phyloP scores from a whole-genome alignment of 495 filamentous ascomycete species.

The Thozetella sp. region DNA sequence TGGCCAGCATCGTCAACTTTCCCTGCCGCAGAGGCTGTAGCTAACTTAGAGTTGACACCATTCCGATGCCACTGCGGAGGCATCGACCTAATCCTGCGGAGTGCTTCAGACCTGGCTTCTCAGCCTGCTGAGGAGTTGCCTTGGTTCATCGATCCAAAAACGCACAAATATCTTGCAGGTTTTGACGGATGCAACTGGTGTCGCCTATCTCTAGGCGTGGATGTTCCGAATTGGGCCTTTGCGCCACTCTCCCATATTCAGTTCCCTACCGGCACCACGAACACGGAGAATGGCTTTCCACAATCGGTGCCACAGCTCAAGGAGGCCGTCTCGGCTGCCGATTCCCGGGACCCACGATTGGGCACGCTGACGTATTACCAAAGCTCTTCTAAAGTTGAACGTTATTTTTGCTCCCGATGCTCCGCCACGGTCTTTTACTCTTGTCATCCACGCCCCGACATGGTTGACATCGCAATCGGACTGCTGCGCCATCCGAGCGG shows the following conservation, averaged over 20 bases:
- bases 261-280: too few species aligned
- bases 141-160: constrained; percentile 41
- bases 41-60: constrained; percentile 22
- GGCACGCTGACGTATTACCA: constrained; percentile 48
- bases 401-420: constrained; percentile 56
- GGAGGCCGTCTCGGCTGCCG: constrained; percentile 10
- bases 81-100: constrained; percentile 34
- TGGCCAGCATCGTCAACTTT: background rate
- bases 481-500: constrained; percentile 49
- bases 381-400: constrained; percentile 42
- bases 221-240: constrained; percentile 49
- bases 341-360: constrained; percentile 26
- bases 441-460: constrained; percentile 34
- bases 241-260: constrained; percentile 19
- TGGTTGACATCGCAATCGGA: constrained; percentile 54
- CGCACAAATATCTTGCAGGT: constrained; percentile 37
- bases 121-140: constrained; percentile 14
- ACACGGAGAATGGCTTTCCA: constrained; percentile 18
- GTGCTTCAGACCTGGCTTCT: constrained; percentile 23
- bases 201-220: constrained; percentile 41
- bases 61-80: constrained; percentile 52
- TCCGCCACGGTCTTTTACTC: constrained; percentile 54
- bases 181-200: constrained; percentile 56
- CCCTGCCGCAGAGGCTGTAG: background rate
- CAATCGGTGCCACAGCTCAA: constrained; percentile 17